Percentiles rank a stretch among this genome's conserved stretches.
These are phyloP conservation scores for Telopea speciosissima DNA, from an alignment of 177 flowering plant genomes.

Conservation along the genomic window DNA sequence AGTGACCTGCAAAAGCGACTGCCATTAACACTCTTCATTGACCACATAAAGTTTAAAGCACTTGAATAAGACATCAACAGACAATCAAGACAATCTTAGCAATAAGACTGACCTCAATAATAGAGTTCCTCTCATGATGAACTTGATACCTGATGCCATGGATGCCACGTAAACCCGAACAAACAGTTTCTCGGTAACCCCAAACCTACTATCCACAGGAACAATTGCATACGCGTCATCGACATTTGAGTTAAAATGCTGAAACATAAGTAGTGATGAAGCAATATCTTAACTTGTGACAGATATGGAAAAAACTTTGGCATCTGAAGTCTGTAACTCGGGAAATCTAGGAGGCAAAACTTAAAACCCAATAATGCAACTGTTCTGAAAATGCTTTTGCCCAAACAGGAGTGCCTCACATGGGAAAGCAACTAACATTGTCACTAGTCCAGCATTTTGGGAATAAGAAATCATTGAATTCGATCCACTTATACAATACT, in stretches of 20 bases:
- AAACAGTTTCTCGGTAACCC: slow-evolving; percentile 47
- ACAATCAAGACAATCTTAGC: neutral
- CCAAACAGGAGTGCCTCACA: no score
- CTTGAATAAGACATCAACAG: slow-evolving; percentile 3
- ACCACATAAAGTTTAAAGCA: neutral
- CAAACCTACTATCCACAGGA: slow-evolving; percentile 57
- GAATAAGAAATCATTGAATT: no score
- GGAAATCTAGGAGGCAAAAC: no score
- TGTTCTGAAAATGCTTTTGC: no score
- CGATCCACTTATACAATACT: no score
- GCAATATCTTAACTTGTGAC: neutral
- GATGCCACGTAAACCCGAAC: slow-evolving; percentile 35
- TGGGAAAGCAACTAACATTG: no score
- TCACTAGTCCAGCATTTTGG: no score
- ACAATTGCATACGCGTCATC: slow-evolving; percentile 17
- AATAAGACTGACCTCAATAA: slow-evolving; percentile 46
- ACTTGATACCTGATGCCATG: slow-evolving; percentile 36
- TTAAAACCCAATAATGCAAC: no score
- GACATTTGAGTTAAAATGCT: slow-evolving; percentile 1
- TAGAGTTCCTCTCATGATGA: slow-evolving; percentile 55
- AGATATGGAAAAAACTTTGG: no score
- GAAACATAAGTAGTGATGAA: neutral
- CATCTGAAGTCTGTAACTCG: no score
- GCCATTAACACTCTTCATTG: neutral
- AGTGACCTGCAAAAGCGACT: neutral